Percentiles rank a stretch among this genome's conserved stretches.
Evolutionary conservation across 2,329 filamentous ascomycete species (phyloP).

Genomic region (Trichoderma polysporum): DNA sequence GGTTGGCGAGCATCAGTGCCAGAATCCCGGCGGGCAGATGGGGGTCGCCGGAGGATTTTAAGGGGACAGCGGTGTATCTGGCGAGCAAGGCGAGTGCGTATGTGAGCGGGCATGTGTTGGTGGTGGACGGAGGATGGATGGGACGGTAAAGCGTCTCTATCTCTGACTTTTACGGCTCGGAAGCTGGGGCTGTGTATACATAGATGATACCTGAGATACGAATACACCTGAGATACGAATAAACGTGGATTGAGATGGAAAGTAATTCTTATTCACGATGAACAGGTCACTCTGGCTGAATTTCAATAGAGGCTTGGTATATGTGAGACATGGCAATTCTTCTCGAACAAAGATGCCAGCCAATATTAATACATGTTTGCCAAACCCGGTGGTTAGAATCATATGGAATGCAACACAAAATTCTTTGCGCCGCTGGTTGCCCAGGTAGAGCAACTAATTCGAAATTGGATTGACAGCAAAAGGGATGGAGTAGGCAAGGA

Average conservation of each 20-base stretch:
- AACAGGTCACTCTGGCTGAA: too few species aligned
- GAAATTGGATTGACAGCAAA: neutral
- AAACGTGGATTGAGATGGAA: too few species aligned
- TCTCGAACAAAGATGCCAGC: too few species aligned
- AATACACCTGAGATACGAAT: too few species aligned
- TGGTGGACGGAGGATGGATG: constrained; percentile 94
- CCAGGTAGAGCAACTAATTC: neutral
- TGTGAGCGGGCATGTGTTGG: constrained; percentile 77
- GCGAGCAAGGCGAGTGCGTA: constrained; percentile 76
- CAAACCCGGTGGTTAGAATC: neutral
- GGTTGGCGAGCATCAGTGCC: constrained; percentile 71
- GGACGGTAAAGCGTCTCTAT: constrained; percentile 57
- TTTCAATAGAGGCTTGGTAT: too few species aligned
- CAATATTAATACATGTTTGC: neutral
- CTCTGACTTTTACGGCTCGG: neutral
- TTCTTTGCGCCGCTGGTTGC: neutral
- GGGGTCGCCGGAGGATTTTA: constrained; percentile 84
- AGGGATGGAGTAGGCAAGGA: neutral
- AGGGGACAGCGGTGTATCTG: constrained; percentile 75
- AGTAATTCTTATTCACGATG: too few species aligned
- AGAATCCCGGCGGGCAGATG: constrained; percentile 82
- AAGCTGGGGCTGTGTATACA: neutral
- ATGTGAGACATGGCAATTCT: too few species aligned
- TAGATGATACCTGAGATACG: neutral
- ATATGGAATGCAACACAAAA: neutral